Evolutionary conservation across 805 yeast species (phyloP), one percentile per base, ranked within the genome.

Genomic region (Schizosaccharomyces cryophilus): DNA sequence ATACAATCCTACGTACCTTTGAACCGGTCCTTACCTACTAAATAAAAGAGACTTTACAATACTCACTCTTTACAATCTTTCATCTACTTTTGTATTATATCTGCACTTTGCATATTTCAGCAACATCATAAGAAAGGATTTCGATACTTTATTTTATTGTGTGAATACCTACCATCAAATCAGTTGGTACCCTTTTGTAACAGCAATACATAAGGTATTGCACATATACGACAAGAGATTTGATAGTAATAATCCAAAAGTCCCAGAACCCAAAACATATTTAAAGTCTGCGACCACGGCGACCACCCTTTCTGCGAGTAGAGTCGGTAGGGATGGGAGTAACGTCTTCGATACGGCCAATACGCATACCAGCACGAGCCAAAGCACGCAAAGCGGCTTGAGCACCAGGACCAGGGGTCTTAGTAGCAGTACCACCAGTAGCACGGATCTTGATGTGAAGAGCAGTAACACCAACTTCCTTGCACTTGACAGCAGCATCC

Each of bases 281-380:
- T 79, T 78, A 87, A 80, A 89, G 85, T 86, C 99, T 88, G 85
- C 98, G 90, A 90, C 99, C 99, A 84, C 99, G 89, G 83, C 98
- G 93, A 87, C 99, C 99, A 87, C 98, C 98, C 95, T 93, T 94
- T 87, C 66, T 65, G 85, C 99, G 93, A 78, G 98, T 94, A 73
- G 97, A 89, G 80, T 93, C 99, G 71, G 98, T 93, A 78, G 99
- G 99, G 73, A 93, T 89, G 78, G 98, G 98, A 71, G 99, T 93
- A 70, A 93, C 98, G 78, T 93, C 99, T 83, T 94, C 99, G 72
- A 93, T 93, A 80, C 99, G 88, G 73, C 99, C 99, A 70, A 93
- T 93, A 84, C 95, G 89, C 79, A 93, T 82, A 77, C 99, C 99
- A 69, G 97, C 88, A 84, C 99, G 89, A 73, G 99, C 95, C 73